These are phyloP conservation scores for Camellia lanceoleosa DNA, from an alignment of 148 eudicot species.

Conservation along the genomic window DNA sequence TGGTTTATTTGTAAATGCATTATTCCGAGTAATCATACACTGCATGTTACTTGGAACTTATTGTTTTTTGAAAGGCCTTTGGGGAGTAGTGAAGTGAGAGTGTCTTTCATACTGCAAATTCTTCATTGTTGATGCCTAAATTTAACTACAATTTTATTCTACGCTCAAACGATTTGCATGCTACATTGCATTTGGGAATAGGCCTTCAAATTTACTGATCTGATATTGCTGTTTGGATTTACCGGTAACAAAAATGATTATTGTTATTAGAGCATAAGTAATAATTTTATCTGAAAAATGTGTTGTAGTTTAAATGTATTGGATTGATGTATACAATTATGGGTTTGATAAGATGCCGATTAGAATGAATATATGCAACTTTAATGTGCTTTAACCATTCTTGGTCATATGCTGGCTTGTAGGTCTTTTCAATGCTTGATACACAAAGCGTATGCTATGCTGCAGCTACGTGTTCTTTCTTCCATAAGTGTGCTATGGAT, in stretches of 20 bases:
- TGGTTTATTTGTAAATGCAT: neutral
- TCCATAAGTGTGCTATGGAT: constrained; percentile 59
- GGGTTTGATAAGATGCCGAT: neutral
- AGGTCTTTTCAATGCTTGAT: constrained; percentile 66
- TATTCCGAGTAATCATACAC: neutral
- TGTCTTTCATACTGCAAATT: too few species aligned
- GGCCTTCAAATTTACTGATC: neutral
- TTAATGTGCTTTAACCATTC: neutral
- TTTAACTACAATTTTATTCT: neutral
- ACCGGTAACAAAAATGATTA: neutral
- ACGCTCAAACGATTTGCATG: neutral
- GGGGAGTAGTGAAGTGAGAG: too few species aligned
- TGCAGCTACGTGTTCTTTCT: constrained; percentile 58
- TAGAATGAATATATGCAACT: neutral
- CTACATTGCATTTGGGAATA: neutral
- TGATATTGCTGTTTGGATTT: neutral
- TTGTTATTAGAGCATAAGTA: neutral
- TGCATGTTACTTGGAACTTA: neutral
- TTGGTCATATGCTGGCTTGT: constrained; percentile 11
- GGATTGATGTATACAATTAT: neutral
- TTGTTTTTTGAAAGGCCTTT: neutral
- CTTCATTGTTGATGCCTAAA: neutral
- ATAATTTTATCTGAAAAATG: neutral
- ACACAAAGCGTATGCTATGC: constrained; percentile 54
- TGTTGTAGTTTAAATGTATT: neutral